phyloP scores from a whole-genome alignment of 2,329 filamentous ascomycete species.

The Trichoderma sp. region DNA sequence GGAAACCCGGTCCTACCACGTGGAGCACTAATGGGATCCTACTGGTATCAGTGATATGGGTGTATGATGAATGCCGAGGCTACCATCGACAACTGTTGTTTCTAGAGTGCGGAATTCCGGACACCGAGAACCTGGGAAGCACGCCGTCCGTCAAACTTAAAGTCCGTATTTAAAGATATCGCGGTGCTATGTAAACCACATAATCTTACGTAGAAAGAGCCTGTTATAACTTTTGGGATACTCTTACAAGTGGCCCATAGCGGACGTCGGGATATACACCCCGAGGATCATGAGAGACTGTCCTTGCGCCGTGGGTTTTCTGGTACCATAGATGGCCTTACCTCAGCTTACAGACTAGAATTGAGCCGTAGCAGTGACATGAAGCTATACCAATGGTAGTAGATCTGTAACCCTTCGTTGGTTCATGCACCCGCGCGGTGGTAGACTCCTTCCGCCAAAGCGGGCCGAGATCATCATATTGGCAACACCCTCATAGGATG shows the following conservation, averaged over 20 bases:
- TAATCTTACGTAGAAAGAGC: background rate
- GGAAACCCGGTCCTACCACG: background rate
- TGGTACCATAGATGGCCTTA: background rate
- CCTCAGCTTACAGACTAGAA: background rate
- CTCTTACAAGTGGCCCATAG: background rate
- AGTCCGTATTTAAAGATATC: background rate
- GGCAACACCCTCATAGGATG: background rate
- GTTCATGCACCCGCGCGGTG: background rate
- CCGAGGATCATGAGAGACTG: background rate
- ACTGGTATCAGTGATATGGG: background rate
- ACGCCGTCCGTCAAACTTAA: background rate
- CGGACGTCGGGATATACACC: background rate
- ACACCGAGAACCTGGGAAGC: background rate
- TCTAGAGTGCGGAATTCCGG: background rate
- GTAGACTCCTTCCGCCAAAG: background rate
- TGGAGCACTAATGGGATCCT: background rate
- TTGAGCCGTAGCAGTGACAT: background rate
- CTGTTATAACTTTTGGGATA: background rate
- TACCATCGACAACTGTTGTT: background rate
- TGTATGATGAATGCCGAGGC: background rate
- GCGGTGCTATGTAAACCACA: background rate
- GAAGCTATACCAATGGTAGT: background rate
- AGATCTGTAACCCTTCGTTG: background rate
- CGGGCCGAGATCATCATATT: background rate
- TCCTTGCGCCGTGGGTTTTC: background rate